These are phyloP conservation scores for Asterophora lycoperdoides DNA, from an alignment of 768 basidiomycete species.

Conservation along the genomic window DNA sequence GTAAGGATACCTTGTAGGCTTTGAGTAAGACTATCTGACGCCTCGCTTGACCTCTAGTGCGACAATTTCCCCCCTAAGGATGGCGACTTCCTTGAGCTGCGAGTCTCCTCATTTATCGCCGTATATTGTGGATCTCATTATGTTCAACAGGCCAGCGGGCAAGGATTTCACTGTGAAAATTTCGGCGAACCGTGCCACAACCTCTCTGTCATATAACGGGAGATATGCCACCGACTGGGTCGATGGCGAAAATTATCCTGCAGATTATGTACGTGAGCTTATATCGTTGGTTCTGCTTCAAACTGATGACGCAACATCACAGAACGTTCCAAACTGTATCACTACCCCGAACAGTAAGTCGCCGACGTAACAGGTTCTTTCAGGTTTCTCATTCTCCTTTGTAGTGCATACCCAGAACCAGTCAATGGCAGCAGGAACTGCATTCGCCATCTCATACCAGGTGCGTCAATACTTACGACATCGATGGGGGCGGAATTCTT, in stretches of 20 bases:
- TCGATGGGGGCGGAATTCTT: background rate
- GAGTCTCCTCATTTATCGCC: conserved; percentile 11
- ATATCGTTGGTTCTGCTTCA: background rate
- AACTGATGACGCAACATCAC: background rate
- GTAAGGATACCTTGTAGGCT: conserved; percentile 19
- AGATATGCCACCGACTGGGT: conserved; percentile 38
- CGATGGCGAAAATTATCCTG: conserved; percentile 40
- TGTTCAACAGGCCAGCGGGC: conserved; percentile 39
- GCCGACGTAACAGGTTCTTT: background rate
- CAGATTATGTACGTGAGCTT: conserved; percentile 38
- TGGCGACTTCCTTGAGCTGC: conserved; percentile 43
- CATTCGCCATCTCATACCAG: conserved; percentile 51
- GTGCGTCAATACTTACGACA: conserved; percentile 22
- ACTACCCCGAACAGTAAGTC: conserved; percentile 44
- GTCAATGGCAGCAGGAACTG: conserved; percentile 49
- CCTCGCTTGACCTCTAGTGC: conserved; percentile 26
- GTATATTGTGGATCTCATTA: background rate
- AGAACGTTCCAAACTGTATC: conserved; percentile 38
- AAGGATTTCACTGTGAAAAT: conserved; percentile 45
- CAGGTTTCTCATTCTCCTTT: conserved; percentile 1
- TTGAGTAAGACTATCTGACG: background rate
- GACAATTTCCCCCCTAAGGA: conserved; percentile 38
- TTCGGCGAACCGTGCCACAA: conserved; percentile 45
- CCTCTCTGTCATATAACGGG: conserved; percentile 40
- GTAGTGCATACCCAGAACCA: conserved; percentile 52